Evolutionary conservation across 2,329 filamentous ascomycete genomes (phyloP).

Genomic region (Ascochyta fabae): DNA sequence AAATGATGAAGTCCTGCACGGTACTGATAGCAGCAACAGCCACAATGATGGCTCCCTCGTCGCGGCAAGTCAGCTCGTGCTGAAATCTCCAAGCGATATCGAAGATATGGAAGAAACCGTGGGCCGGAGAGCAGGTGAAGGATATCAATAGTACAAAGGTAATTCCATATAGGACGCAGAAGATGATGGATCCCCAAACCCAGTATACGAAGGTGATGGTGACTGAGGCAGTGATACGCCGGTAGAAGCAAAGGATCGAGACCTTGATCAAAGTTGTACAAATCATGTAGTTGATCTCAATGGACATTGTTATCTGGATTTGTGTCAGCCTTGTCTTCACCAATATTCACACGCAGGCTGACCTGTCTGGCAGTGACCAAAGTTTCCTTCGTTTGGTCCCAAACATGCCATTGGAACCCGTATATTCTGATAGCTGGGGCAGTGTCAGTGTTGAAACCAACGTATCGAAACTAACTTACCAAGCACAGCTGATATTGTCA

Average conservation of each 20-base stretch:
- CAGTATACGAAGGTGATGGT: slow-evolving; percentile 47
- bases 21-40: slow-evolving; percentile 49
- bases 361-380: slow-evolving; percentile 34
- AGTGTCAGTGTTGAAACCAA: slow-evolving; percentile 12
- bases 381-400: slow-evolving; percentile 40
- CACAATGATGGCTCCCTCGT: slow-evolving; percentile 50
- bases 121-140: slow-evolving; percentile 49
- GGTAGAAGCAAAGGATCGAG: slow-evolving; percentile 51
- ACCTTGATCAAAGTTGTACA: slow-evolving; percentile 41
- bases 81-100: slow-evolving; percentile 41
- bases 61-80: slow-evolving; percentile 43
- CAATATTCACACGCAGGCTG: neutral
- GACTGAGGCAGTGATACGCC: slow-evolving; percentile 49
- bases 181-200: slow-evolving; percentile 47
- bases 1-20: slow-evolving; percentile 51
- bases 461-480: slow-evolving; percentile 21
- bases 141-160: slow-evolving; percentile 46
- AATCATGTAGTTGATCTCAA: slow-evolving; percentile 42
- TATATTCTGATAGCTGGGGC: slow-evolving; percentile 33
- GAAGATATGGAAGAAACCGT: slow-evolving; percentile 52
- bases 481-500: slow-evolving; percentile 36
- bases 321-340: slow-evolving; percentile 9
- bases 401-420: slow-evolving; percentile 43
- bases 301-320: slow-evolving; percentile 36
- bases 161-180: slow-evolving; percentile 49